Percentiles rank a stretch among this genome's conserved stretches.
Conservation (phyloP, 2,329 filamentous ascomycete genomes). For the Teratosphaeria pseudoeucalypti region DNA sequence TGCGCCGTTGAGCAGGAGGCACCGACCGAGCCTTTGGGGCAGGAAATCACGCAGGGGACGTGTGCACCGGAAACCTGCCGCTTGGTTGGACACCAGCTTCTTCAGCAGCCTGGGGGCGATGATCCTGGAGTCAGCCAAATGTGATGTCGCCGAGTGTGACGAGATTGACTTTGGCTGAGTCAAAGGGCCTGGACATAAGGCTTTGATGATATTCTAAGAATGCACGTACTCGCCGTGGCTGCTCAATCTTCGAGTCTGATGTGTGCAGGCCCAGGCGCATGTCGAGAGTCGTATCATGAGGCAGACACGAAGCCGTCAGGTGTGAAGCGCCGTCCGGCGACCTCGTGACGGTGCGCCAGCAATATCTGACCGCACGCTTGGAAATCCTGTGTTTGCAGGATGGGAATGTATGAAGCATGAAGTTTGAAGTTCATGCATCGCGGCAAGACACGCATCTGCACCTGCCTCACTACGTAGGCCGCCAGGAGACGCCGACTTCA, state of each 20-base stretch:
- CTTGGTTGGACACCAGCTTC: background rate
- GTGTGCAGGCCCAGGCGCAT: no score
- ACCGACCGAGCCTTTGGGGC: background rate
- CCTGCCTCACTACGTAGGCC: background rate
- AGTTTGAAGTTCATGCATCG: background rate
- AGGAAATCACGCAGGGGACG: background rate
- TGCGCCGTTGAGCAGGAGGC: background rate
- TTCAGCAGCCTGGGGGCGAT: background rate
- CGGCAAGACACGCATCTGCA: background rate
- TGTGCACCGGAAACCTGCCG: background rate
- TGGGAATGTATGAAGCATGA: background rate
- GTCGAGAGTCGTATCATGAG: background rate
- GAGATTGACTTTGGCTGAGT: background rate
- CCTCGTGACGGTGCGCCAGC: background rate
- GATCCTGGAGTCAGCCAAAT: background rate
- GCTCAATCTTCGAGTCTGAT: no score
- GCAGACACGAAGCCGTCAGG: background rate
- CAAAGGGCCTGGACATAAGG: no score
- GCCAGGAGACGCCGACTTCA: background rate
- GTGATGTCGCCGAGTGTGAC: background rate
- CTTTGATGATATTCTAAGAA: no score
- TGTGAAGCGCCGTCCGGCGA: background rate
- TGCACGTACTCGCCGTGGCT: no score
- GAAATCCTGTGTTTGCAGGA: background rate
- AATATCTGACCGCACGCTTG: background rate